Base-by-base conservation (phyloP, 1,284 basidiomycete species). In the Apiotrichum akiyoshidainum region DNA sequence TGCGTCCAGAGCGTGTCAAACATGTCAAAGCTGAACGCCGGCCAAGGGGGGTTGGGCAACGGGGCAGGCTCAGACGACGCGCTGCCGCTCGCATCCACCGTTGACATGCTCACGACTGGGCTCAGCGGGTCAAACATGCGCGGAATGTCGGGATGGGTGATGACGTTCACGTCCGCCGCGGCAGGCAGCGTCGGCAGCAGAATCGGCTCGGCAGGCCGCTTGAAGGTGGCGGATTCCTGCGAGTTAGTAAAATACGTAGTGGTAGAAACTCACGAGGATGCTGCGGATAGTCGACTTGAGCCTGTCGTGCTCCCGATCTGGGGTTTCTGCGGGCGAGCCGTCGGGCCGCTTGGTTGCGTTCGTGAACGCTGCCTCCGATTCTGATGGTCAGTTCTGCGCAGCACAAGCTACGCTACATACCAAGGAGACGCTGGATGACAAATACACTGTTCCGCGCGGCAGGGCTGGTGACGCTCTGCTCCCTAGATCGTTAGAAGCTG, bases 401-500 rank as follows among this genome's bases (percentile, higher is more conserved):
- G 26, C 7, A 31, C 4, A 7, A 31, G 26, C n/a, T 31, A 31
- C 3, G 26, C 26, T 31, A 44, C 45, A 4, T 31, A 44, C 52
- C 57, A 13, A 65, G 49, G n/a, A 65, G 53, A 5, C 60, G 52
- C 41, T 65, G 60, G 2, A 65, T 26, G 6, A 65, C 60, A 17
- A 57, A 61, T 1, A 61, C 60, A 22, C 60, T 61, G 55, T 65
- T 61, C 1, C 63, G 54, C 12, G 63, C 63, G 0, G 60, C 57
- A 0, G 52, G 50, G 17, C 39, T 49, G 14, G 54, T 55, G 0
- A 37, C 19, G 16, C 54, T 58, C 10, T 55, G 53, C 16, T 59
- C 51, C 5, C 59, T 58, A 31, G 8, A 2, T 31, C n/a, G 35
- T 17, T 17, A 49, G 49, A 7, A 4, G 9, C 21, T 16, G 22